Evolutionary conservation across 2,329 filamentous ascomycete species (phyloP).

Genomic region (Sporothrix schenckii): DNA sequence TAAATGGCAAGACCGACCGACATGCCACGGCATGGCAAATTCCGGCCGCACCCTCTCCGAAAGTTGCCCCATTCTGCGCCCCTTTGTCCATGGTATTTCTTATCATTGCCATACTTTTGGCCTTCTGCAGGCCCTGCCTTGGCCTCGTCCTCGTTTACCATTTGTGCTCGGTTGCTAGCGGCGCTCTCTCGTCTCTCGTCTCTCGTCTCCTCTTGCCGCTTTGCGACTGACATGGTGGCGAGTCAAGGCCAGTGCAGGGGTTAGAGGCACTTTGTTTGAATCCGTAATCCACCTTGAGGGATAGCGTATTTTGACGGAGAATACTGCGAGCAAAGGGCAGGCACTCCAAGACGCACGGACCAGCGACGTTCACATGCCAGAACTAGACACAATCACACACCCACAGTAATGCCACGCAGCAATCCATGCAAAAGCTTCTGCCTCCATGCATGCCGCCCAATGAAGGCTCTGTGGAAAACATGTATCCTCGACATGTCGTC

Average conservation of each 20-base stretch:
- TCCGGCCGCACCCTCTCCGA: background rate
- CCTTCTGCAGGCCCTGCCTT: too few relatives aligned
- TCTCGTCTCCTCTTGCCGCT: background rate
- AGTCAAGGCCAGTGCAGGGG: constrained; percentile 2
- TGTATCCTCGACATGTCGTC: constrained; percentile 16
- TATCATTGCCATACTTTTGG: background rate
- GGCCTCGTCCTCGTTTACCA: background rate
- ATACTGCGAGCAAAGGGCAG: constrained; percentile 18
- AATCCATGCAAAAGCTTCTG: background rate
- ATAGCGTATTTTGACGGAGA: constrained; percentile 29
- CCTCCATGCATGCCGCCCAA: background rate
- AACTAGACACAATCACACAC: background rate
- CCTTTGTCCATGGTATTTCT: background rate
- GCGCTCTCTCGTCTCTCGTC: too few relatives aligned
- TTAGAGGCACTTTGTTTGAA: background rate
- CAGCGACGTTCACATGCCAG: constrained; percentile 31
- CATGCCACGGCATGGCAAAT: constrained; percentile 11
- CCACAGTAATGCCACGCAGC: background rate
- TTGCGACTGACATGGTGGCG: constrained; percentile 20
- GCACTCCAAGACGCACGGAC: constrained; percentile 22
- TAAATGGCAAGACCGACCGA: constrained; percentile 17
- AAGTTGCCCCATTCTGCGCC: background rate
- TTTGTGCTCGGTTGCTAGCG: background rate
- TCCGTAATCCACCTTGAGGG: background rate
- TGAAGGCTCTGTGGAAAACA: background rate